A percentile compares a stretch with the other conserved stretches of the same genome.
These are phyloP conservation scores for Tephrocybe sp. DNA, from an alignment of 768 basidiomycete genomes.

Conservation along the genomic window DNA sequence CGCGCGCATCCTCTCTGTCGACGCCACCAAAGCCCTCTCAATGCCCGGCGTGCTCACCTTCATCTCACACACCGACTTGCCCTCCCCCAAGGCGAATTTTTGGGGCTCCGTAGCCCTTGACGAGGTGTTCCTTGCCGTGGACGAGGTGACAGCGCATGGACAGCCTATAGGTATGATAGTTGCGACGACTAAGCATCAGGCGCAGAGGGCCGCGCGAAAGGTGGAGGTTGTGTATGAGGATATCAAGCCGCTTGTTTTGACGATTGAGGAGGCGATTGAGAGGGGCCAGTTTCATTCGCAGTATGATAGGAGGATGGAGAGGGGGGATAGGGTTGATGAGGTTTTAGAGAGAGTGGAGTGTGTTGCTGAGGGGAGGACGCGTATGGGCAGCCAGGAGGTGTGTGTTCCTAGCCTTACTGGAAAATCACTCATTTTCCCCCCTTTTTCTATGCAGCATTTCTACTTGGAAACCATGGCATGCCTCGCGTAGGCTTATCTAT, in stretches of 20 bases:
- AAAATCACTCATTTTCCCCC: background rate
- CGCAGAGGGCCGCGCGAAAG: slow-evolving; percentile 11
- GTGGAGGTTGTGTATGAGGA: slow-evolving; percentile 14
- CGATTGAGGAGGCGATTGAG: slow-evolving; percentile 16
- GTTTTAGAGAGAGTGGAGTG: slow-evolving; percentile 4
- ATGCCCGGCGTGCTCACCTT: slow-evolving; percentile 11
- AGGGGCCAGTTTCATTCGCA: slow-evolving; percentile 9
- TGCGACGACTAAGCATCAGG: slow-evolving; percentile 12
- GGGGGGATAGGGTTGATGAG: slow-evolving; percentile 10
- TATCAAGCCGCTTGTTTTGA: slow-evolving; percentile 9
- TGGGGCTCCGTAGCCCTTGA: slow-evolving; percentile 15
- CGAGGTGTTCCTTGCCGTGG: slow-evolving; percentile 14
- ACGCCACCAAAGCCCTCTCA: slow-evolving; percentile 10
- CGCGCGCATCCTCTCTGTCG: slow-evolving; percentile 15
- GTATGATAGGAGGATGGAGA: slow-evolving; percentile 12
- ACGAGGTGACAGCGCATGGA: slow-evolving; percentile 10
- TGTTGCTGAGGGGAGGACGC: slow-evolving; percentile 11
- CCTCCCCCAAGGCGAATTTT: slow-evolving; percentile 13
- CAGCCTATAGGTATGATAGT: slow-evolving; percentile 17
- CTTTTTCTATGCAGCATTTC: slow-evolving; percentile 11
- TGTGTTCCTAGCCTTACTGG: background rate
- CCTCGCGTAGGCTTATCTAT: slow-evolving; percentile 6
- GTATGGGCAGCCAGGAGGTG: slow-evolving; percentile 17
- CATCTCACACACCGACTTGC: slow-evolving; percentile 12
- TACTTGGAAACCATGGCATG: slow-evolving; percentile 18